Evolutionary conservation across 495 filamentous ascomycete genomes (phyloP), one percentile per base, ranked within the genome.

Genomic region (Penicillium angulare): DNA sequence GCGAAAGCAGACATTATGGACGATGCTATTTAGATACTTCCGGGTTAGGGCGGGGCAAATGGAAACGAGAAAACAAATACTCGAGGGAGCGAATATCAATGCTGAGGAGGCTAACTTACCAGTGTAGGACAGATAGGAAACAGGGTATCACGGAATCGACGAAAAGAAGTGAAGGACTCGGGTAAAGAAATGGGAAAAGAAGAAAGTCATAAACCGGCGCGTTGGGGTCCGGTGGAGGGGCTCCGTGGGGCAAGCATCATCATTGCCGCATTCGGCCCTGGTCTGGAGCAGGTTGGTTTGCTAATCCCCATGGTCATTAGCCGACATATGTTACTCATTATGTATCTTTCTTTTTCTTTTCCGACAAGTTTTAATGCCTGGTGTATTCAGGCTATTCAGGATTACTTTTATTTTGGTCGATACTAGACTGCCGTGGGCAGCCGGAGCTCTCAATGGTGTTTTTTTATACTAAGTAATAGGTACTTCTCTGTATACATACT

Each of bases 1-100:
- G 82, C 69, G 72, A 88, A 89, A 62, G 62, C 71, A 50, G 78
- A 64, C 78, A 81, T 81, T 49, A 47, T 78, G 65, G 52, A 50
- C 47, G 43, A 47, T 40, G 56, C 48, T 58, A 47, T 60, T 23
- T 44, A 45, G n/a, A 38, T 26, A 15, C n/a, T 17, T 15, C 21
- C 49, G 41, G 16, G 62, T 73, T 54, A 73, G 63, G 56, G 68
- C 65, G 69, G 68, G 69, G 69, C 48, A 64, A 41, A n/a, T 33
- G 35, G 50, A 43, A 31, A 42, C 16, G 27, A 13, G 1, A 24
- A 13, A 5, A 50, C 26, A n/a, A n/a, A n/a, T n/a, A n/a, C n/a
- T n/a, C 27, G 49, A 29, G 20, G 26, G 41, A 41, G 34, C 22
- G 31, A 13, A 35, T 29, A 29, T 27, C 35, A 50, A 45, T 42